Percentiles rank a stretch among this genome's conserved stretches.
Conservation (phyloP, 768 basidiomycete genomes). For the Lactifluus echinatus region DNA sequence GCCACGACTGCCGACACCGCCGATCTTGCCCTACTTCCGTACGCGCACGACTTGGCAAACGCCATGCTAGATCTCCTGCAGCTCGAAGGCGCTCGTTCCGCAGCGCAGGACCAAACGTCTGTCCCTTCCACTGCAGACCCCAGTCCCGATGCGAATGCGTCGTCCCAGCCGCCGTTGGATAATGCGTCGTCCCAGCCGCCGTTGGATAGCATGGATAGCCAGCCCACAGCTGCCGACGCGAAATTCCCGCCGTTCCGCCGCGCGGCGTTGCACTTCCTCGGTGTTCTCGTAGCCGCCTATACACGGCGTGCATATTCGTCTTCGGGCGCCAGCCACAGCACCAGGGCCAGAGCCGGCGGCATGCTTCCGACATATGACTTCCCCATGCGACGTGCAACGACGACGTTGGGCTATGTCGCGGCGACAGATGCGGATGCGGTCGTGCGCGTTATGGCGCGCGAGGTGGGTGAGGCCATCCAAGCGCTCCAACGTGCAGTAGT, state of each 20-base stretch:
- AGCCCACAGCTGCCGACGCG: slow-evolving; percentile 49
- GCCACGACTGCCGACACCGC: slow-evolving; percentile 63
- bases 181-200: background rate
- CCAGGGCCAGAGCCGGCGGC: background rate
- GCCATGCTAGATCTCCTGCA: slow-evolving; percentile 75
- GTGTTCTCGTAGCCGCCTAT: slow-evolving; percentile 54
- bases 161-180: background rate
- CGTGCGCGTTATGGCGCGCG: slow-evolving; percentile 19
- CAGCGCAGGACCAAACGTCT: background rate
- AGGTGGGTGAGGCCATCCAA: slow-evolving; percentile 16
- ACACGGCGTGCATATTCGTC: slow-evolving; percentile 37
- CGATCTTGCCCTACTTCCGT: slow-evolving; percentile 52
- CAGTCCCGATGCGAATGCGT: background rate
- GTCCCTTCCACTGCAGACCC: background rate
- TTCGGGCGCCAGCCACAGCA: background rate
- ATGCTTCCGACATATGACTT: slow-evolving; percentile 2
- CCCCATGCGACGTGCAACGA: slow-evolving; percentile 7
- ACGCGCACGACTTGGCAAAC: slow-evolving; percentile 49
- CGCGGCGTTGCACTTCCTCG: slow-evolving; percentile 77
- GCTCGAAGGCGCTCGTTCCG: slow-evolving; percentile 40
- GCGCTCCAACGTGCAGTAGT: slow-evolving; percentile 8
- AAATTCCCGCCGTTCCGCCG: slow-evolving; percentile 78
- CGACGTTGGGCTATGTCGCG: slow-evolving; percentile 18
- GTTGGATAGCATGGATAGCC: slow-evolving; percentile 37
- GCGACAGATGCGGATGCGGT: slow-evolving; percentile 15